phyloP scores from a whole-genome alignment of 2,329 filamentous ascomycete species.

The Gaeumannomyces tritici region DNA sequence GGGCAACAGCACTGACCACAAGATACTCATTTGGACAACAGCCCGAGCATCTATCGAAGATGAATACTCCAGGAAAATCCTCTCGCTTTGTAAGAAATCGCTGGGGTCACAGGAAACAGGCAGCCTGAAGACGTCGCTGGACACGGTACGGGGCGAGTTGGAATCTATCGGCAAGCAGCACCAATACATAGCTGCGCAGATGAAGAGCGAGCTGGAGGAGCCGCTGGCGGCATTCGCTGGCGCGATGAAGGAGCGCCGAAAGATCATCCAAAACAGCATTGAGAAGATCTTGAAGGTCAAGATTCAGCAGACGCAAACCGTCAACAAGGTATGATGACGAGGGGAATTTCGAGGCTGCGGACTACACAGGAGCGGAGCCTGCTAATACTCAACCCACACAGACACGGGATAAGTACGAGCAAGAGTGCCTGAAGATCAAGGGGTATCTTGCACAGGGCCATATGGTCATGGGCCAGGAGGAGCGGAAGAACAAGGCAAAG shows the following conservation, averaged over 20 bases:
- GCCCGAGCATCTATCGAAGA: slow-evolving; percentile 92
- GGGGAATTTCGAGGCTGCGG: neutral
- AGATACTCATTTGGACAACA: slow-evolving; percentile 18
- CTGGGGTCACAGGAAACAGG: slow-evolving; percentile 83
- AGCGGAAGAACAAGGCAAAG: slow-evolving; percentile 97
- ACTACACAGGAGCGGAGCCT: too few relatives aligned
- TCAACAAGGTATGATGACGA: slow-evolving; percentile 69
- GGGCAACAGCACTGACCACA: too few relatives aligned
- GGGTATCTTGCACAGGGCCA: slow-evolving; percentile 96
- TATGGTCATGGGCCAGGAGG: slow-evolving; percentile 99
- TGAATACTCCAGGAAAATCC: slow-evolving; percentile 84
- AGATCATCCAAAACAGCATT: slow-evolving; percentile 89
- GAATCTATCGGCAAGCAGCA: slow-evolving; percentile 94
- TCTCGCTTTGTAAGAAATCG: slow-evolving; percentile 77
- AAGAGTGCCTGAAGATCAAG: slow-evolving; percentile 97
- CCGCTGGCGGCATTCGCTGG: slow-evolving; percentile 85
- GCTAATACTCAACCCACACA: slow-evolving; percentile 19
- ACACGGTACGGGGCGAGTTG: slow-evolving; percentile 79
- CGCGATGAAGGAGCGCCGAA: slow-evolving; percentile 90
- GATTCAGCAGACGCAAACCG: slow-evolving; percentile 77
- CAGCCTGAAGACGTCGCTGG: slow-evolving; percentile 72
- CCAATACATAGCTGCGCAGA: slow-evolving; percentile 79
- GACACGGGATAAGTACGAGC: slow-evolving; percentile 90
- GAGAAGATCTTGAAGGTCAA: slow-evolving; percentile 93
- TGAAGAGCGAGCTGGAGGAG: slow-evolving; percentile 94